phyloP scores from a whole-genome alignment of 2,329 filamentous ascomycete genomes.

The Sodiomyces alkalinus region DNA sequence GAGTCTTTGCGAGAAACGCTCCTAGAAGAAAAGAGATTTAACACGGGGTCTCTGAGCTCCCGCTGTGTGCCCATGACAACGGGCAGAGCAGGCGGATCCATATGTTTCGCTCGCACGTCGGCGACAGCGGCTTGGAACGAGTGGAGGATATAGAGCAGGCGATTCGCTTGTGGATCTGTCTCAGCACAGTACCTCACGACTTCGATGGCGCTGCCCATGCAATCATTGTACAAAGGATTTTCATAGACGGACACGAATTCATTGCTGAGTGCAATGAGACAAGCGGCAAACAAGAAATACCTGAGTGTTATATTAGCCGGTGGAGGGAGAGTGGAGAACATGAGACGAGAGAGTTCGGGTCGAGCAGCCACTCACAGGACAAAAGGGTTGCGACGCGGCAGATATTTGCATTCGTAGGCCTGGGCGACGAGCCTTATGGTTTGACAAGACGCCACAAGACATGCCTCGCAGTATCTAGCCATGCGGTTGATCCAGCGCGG shows the following conservation, averaged over 20 bases:
- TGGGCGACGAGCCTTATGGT: slow-evolving; percentile 30
- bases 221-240: slow-evolving; percentile 23
- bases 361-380: slow-evolving; percentile 29
- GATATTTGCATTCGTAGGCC: slow-evolving; percentile 25
- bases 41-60: slow-evolving; percentile 11
- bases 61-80: slow-evolving; percentile 8
- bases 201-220: slow-evolving; percentile 25
- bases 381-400: slow-evolving; percentile 39
- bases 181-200: slow-evolving; percentile 33
- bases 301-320: too few species aligned
- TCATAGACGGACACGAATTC: slow-evolving; percentile 35
- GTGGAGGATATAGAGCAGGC: slow-evolving; percentile 33
- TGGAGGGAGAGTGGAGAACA: too few species aligned
- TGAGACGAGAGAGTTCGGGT: too few species aligned
- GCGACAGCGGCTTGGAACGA: slow-evolving; percentile 28
- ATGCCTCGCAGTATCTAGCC: slow-evolving; percentile 26
- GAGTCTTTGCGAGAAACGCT: slow-evolving; percentile 6
- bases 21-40: slow-evolving; percentile 12
- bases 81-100: slow-evolving; percentile 10
- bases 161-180: slow-evolving; percentile 30
- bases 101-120: slow-evolving; percentile 4
- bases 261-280: slow-evolving; percentile 39
- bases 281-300: slow-evolving; percentile 40
- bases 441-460: slow-evolving; percentile 33
- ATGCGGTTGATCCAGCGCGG: slow-evolving; percentile 9